Conservation (phyloP, 805 yeast species). For the Barnettozyma vustinii region DNA sequence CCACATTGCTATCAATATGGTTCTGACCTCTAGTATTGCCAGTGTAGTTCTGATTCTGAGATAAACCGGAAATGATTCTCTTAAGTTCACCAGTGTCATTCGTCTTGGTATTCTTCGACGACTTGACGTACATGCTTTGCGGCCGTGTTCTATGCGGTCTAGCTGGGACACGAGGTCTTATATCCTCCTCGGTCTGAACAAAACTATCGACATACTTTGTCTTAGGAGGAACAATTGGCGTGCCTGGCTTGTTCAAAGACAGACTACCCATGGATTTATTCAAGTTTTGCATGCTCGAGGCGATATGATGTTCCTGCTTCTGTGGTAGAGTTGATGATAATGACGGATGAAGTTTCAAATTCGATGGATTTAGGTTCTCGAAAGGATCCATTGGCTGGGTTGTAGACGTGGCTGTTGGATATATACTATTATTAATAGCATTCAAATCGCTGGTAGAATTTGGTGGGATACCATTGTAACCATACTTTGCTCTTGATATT, state of each 20-base stretch:
- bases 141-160: slow-evolving; percentile 24
- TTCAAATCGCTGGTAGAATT: slow-evolving; percentile 5
- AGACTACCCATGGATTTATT: slow-evolving; percentile 22
- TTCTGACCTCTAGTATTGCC: slow-evolving; percentile 20
- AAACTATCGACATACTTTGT: slow-evolving; percentile 25
- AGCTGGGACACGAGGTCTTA: background rate
- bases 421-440: slow-evolving; percentile 1
- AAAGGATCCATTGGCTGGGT: slow-evolving; percentile 7
- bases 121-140: slow-evolving; percentile 30
- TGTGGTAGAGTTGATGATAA: slow-evolving; percentile 13
- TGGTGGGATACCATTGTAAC: slow-evolving; percentile 2
- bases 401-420: background rate
- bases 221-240: slow-evolving; percentile 13
- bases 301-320: slow-evolving; percentile 19
- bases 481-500: slow-evolving; percentile 4
- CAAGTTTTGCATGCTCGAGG: slow-evolving; percentile 11
- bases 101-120: background rate
- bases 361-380: slow-evolving; percentile 3
- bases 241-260: slow-evolving; percentile 7
- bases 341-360: background rate
- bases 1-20: slow-evolving; percentile 32
- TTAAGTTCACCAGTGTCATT: slow-evolving; percentile 17
- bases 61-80: slow-evolving; percentile 12
- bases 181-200: slow-evolving; percentile 19
- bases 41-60: slow-evolving; percentile 10